A percentile compares a stretch with the other conserved stretches of the same genome.
Evolutionary conservation across 441 rosid genomes (phyloP).

Genomic region (Jatropha multifida): DNA sequence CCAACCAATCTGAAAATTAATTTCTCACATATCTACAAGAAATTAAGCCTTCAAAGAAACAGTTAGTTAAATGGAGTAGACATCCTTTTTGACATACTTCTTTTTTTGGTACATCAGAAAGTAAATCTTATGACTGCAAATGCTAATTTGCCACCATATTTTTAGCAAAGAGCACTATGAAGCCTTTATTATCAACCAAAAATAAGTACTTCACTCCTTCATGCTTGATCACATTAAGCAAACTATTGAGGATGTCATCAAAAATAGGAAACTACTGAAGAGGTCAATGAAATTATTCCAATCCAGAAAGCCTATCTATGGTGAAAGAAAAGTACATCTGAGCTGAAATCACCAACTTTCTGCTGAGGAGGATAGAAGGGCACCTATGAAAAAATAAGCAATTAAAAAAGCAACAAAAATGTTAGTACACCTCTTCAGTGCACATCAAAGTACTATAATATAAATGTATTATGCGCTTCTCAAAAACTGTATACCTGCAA

Average conservation of each 20-base stretch:
- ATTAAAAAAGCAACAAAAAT: neutral
- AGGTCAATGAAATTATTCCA: neutral
- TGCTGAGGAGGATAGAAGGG: constrained; percentile 98
- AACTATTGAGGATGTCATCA: too few relatives aligned
- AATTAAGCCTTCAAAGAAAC: constrained; percentile 43
- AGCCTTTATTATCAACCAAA: constrained; percentile 14
- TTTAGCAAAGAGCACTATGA: neutral
- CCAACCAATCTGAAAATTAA: constrained; percentile 81
- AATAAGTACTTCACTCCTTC: neutral
- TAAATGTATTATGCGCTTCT: constrained; percentile 3
- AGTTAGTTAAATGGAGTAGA: constrained; percentile 14
- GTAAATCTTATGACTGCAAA: constrained; percentile 6
- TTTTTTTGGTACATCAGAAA: neutral
- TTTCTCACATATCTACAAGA: constrained; percentile 79
- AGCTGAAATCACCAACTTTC: constrained; percentile 65
- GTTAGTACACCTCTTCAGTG: constrained; percentile 5
- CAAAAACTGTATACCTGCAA: constrained; percentile 61
- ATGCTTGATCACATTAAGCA: neutral
- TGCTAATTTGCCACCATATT: neutral
- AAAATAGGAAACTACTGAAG: neutral
- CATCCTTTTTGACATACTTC: neutral
- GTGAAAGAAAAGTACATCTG: constrained; percentile 49
- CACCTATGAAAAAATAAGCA: constrained; percentile 44
- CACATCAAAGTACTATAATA: constrained; percentile 12
- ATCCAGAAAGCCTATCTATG: constrained; percentile 1